phyloP scores from a whole-genome alignment of 1,284 basidiomycete genomes.

The Boletus subluridellus region DNA sequence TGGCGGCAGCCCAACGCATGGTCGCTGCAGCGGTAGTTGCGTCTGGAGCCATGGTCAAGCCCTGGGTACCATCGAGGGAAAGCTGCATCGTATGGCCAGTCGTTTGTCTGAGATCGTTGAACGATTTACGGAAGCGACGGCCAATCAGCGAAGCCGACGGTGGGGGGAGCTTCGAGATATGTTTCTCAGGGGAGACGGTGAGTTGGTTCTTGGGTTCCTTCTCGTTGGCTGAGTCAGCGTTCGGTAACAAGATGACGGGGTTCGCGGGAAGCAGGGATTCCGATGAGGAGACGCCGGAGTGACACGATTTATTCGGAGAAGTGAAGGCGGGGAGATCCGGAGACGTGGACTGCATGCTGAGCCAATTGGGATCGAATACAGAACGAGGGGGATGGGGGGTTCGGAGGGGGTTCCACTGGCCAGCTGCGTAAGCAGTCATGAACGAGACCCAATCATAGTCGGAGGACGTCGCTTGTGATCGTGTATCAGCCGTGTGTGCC shows the following conservation, averaged over 20 bases:
- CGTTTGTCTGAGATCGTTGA: slow-evolving; percentile 45
- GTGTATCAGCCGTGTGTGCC: slow-evolving; percentile 8
- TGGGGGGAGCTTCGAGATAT: slow-evolving; percentile 28
- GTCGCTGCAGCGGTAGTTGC: slow-evolving; percentile 73
- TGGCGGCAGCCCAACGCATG: slow-evolving; percentile 76
- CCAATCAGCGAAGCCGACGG: slow-evolving; percentile 28
- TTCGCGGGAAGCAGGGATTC: slow-evolving; percentile 15
- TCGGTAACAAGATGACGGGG: slow-evolving; percentile 10
- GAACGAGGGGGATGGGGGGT: slow-evolving; percentile 64
- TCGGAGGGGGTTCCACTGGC: slow-evolving; percentile 77
- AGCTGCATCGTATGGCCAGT: slow-evolving; percentile 27
- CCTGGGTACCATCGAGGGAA: slow-evolving; percentile 29
- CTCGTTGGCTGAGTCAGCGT: slow-evolving; percentile 15
- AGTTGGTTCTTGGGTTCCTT: slow-evolving; percentile 25
- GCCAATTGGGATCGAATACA: slow-evolving; percentile 27
- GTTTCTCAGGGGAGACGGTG: slow-evolving; percentile 30
- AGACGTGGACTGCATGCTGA: slow-evolving; percentile 6
- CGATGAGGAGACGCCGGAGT: slow-evolving; percentile 2
- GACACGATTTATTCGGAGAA: slow-evolving; percentile 10
- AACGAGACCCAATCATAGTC: slow-evolving; percentile 76
- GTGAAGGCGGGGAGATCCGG: slow-evolving; percentile 9
- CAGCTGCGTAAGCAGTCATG: slow-evolving; percentile 68
- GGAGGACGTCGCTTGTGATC: slow-evolving; percentile 26
- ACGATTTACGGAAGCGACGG: slow-evolving; percentile 54
- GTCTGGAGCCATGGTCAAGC: slow-evolving; percentile 43